Evolutionary conservation across 768 basidiomycete genomes (phyloP).

Genomic region (Lactarius deliciosus): DNA sequence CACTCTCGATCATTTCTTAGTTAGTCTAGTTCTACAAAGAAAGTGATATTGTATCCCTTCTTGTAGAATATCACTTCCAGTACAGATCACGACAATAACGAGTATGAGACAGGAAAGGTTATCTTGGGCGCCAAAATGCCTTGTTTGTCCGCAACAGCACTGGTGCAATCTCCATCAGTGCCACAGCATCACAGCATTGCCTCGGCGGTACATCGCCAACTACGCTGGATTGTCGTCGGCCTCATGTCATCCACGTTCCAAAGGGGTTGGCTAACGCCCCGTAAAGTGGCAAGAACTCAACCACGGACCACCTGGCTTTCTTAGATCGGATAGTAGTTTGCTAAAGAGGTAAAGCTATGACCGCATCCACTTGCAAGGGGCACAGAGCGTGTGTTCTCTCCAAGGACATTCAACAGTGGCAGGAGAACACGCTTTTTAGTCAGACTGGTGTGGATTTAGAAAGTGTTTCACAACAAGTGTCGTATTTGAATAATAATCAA

Average conservation of each 20-base stretch:
- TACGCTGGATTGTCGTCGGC: constrained; percentile 26
- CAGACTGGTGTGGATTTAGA: neutral
- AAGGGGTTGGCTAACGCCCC: constrained; percentile 7
- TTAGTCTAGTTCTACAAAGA: constrained; percentile 10
- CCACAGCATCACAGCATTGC: constrained; percentile 15
- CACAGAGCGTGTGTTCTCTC: neutral
- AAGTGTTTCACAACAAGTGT: constrained; percentile 17
- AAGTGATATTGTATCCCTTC: neutral
- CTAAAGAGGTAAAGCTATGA: constrained; percentile 8
- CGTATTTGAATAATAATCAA: constrained; percentile 20
- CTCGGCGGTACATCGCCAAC: constrained; percentile 13
- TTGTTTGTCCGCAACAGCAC: constrained; percentile 3
- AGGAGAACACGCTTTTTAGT: neutral
- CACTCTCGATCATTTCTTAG: neutral
- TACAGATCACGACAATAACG: constrained; percentile 8
- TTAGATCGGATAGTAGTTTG: constrained; percentile 5
- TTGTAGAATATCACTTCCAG: neutral
- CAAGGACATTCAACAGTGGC: neutral
- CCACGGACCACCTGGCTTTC: constrained; percentile 6
- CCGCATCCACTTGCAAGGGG: constrained; percentile 1
- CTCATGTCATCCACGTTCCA: constrained; percentile 21
- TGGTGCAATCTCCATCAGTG: constrained; percentile 7
- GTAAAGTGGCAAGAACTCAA: constrained; percentile 12
- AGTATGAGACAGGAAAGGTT: neutral
- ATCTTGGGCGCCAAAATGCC: constrained; percentile 11